Percentiles rank a stretch among this genome's conserved stretches.
phyloP scores from a whole-genome alignment of 805 yeast genomes.

The Brettanomyces sp. region DNA sequence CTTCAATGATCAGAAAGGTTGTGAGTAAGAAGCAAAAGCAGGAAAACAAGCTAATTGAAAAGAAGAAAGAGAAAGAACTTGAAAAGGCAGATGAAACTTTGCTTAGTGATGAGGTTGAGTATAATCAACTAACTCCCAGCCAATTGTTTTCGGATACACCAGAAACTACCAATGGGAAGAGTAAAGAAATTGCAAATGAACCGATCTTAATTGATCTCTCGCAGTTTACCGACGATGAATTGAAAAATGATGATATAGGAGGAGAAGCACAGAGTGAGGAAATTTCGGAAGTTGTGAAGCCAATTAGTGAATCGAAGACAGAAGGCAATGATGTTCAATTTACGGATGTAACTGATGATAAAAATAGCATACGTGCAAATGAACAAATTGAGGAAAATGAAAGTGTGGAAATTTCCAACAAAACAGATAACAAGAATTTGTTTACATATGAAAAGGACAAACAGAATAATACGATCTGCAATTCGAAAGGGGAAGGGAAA shows the following conservation, averaged over 20 bases:
- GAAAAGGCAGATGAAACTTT: not conserved
- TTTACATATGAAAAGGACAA: too few species aligned
- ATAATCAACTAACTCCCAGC: conserved; percentile 11
- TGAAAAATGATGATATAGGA: not conserved
- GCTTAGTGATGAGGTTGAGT: conserved; percentile 8
- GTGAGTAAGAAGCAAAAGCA: not conserved
- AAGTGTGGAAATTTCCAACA: too few species aligned
- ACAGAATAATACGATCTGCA: too few species aligned
- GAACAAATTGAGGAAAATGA: too few species aligned
- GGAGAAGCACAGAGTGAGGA: not conserved
- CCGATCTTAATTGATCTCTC: conserved; percentile 1
- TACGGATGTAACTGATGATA: too few species aligned
- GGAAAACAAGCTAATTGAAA: not conserved
- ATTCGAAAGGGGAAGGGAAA: not conserved
- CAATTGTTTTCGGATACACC: conserved; percentile 7
- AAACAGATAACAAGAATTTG: too few species aligned
- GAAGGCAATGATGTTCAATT: too few species aligned
- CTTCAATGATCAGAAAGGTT: conserved; percentile 28
- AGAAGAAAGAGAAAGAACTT: conserved; percentile 2
- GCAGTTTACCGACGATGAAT: conserved; percentile 2
- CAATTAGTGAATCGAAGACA: too few species aligned
- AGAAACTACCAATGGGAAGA: not conserved
- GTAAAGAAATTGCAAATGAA: not conserved
- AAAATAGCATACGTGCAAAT: too few species aligned
- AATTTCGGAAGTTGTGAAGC: too few species aligned